Base-by-base conservation (phyloP, 768 basidiomycete genomes). In the Gymnopilus junonius region DNA sequence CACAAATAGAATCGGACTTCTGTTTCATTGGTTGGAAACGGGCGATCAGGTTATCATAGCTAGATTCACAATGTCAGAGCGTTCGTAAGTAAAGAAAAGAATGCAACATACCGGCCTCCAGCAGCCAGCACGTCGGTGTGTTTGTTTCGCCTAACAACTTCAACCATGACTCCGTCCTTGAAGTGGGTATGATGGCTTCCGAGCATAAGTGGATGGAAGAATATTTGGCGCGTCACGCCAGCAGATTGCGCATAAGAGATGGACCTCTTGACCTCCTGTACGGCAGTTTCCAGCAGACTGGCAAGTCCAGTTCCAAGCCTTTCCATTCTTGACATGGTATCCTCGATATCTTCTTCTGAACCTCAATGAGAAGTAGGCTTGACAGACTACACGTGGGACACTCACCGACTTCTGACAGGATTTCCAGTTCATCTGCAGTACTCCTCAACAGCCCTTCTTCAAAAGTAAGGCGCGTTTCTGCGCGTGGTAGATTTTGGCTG, bases 171-270 rank as follows among this genome's bases (percentile, higher is more conserved):
- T 0, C 94, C 94, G 51, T 89, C 85, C 37, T 85, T 86, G 79
- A 93, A 92, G 68, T 88, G 81, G 1, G 78, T 72, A 63, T 85
- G 85, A 64, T 90, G 88, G 59, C 78, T 82, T 12, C 86, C 86
- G 25, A 92, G 79, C 88, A 93, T 91, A 27, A 94, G 77, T 2
- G 92, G 93, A 62, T 84, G 85, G 75, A 95, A 87, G 42, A 80
- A 78, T 53, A 94, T 83, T 0, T 82, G 80, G n/a, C 86, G 78
- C 1, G 79, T 75, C 20, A 93, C 88, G 0, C 92, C 91, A 0
- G 90, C 84, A 4, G 84, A 79, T 15, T 74, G 73, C 3, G 89
- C 87, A 59, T 83, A 85, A 48, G 85, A 81, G 15, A 92, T 78
- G 0, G 87, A 87, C 34, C 80, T 80, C 73, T 85, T 86, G 55